phyloP scores from a whole-genome alignment of 2,329 filamentous ascomycete species.

The Colletotrichum tamarilloi region DNA sequence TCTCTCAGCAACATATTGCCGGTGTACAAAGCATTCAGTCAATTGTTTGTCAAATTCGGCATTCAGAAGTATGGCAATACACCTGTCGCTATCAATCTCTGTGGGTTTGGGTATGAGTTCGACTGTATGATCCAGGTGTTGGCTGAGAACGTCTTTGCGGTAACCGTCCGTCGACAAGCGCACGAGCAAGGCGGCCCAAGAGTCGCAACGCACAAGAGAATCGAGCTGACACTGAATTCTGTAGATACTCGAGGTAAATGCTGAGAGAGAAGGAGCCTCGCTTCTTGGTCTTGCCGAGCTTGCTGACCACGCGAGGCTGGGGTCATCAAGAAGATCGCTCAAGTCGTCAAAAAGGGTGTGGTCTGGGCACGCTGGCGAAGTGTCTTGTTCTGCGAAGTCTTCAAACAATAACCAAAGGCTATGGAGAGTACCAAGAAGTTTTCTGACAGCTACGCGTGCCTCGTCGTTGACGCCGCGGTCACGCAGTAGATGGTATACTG shows the following conservation, averaged over 20 bases:
- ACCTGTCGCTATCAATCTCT: neutral
- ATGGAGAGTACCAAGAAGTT: slow-evolving; percentile 4
- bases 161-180: neutral
- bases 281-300: neutral
- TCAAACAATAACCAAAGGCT: neutral
- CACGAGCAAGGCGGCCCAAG: neutral
- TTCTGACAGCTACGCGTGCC: neutral
- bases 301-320: neutral
- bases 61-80: neutral
- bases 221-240: neutral
- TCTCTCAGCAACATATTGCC: neutral
- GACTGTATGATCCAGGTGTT: slow-evolving; percentile 1
- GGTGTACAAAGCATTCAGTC: neutral
- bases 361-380: neutral
- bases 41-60: neutral
- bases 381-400: neutral
- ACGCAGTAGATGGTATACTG: neutral
- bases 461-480: neutral
- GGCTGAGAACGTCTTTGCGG: slow-evolving; percentile 27
- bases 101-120: too few relatives aligned
- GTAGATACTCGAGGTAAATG: neutral
- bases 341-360: neutral
- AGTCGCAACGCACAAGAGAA: neutral
- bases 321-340: neutral
- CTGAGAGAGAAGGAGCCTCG: neutral